Base-by-base conservation (phyloP, 345 rosid species). In the Eutrema yunnanense region DNA sequence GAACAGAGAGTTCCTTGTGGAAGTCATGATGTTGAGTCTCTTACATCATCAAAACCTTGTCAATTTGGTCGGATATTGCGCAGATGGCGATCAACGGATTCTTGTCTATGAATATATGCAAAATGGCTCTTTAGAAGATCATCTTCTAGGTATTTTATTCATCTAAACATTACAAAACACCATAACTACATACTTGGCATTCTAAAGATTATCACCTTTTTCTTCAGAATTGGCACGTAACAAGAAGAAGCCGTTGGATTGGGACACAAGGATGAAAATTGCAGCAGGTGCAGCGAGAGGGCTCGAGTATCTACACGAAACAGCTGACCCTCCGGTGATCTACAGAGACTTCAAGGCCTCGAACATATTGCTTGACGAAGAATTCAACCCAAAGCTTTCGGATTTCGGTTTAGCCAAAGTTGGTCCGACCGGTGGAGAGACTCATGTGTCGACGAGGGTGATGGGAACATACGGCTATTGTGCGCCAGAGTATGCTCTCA, bases 401-500 rank as follows among this genome's bases (percentile, higher is more conserved):
- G 96, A 90, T 83, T 90, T 90, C 14, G 96, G 96, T 26, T 84
- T 90, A 69, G 96, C 96, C 34, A 90, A 88, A 75, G 86, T 90
- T 12, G 94, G 94, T 69, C 94, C 94, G 4, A 90, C 86, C 0
- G 94, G 90, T 41, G 90, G 81, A 9, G 80, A 83, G 79, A 57
- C 86, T 55, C 84, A 88, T 75, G 92, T 90, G 16, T 88, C 96
- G 52, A 90, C 96, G 16, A 81, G 96, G 80, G 96, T 90, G 57
- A 90, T 90, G 96, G 96, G 96, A 58, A 90, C 96, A 13, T 90
- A 88, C 33, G 96, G 96, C 41, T 88, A 86, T 16, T 90, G 96
- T 62, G 88, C 96, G 6, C 96, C 93, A 0, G 96, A 90, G 70
- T 88, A 88, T 69, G 94, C 92, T 34, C 70, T 78, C 16, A 86